phyloP scores from a whole-genome alignment of 2,329 filamentous ascomycete species.

The Talaromyces sp. region DNA sequence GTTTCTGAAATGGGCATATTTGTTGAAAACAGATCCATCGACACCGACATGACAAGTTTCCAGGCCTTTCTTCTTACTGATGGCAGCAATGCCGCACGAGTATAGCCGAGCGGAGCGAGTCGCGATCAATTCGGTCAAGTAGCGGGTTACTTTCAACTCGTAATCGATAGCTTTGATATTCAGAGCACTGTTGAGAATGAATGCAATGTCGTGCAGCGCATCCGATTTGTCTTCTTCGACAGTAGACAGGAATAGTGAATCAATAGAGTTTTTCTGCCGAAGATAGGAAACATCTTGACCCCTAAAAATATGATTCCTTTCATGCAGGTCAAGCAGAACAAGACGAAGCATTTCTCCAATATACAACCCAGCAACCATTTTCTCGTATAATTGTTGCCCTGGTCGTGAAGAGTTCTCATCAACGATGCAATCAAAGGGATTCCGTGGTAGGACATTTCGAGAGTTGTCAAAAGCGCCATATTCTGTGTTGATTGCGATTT shows the following conservation, averaged over 20 bases:
- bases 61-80: conserved; percentile 89
- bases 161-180: conserved; percentile 65
- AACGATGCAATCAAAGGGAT: conserved; percentile 67
- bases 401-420: conserved; percentile 86
- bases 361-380: conserved; percentile 93
- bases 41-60: conserved; percentile 84
- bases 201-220: conserved; percentile 78
- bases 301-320: conserved; percentile 72
- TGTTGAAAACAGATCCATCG: conserved; percentile 95
- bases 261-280: conserved; percentile 76
- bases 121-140: conserved; percentile 87
- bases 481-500: conserved; percentile 91
- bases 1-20: conserved; percentile 94
- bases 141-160: conserved; percentile 82
- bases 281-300: conserved; percentile 75
- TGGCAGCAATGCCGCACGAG: conserved; percentile 91
- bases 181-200: conserved; percentile 73
- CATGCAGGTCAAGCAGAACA: conserved; percentile 76
- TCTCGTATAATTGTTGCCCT: conserved; percentile 90
- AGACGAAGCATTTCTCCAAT: conserved; percentile 89
- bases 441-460: conserved; percentile 74
- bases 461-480: conserved; percentile 92
- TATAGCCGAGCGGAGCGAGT: conserved; percentile 88
- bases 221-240: conserved; percentile 92
- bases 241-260: conserved; percentile 83